Evolutionary conservation across 495 filamentous ascomycete species (phyloP), one percentile per base, ranked within the genome.

Genomic region (Penicillium canescens): DNA sequence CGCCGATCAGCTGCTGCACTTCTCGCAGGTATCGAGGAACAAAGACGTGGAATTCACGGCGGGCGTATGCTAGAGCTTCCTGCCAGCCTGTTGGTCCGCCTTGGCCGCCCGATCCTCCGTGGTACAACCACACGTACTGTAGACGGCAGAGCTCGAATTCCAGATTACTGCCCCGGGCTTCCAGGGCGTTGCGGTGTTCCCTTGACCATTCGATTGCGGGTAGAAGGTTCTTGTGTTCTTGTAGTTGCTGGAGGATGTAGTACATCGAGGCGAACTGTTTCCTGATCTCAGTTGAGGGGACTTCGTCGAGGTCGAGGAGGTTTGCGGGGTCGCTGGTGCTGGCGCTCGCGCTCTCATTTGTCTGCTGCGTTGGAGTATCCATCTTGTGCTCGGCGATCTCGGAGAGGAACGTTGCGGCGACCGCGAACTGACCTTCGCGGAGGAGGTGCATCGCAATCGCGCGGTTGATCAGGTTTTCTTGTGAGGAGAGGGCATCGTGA

Each of bases 391-490:
- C 55, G 4, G 69, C 40, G 38, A 76, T 72, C 40, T 96, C 92
- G 10, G 73, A 70, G 16, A 92, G 79, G 53, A 97, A 96, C 4
- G 87, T 90, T 4, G 84, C 78, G 3, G 92, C 92, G 1, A 96
- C 93, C 13, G 71, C 76, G 68, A 98, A 98, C 65, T 96, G 88
- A 34, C 94, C 94, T 75, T 98, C 95, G 20, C 94, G 86, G 14
- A 98, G 81, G 12, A 98, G 78, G 67, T 98, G 94, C 92, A 98
- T 96, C 3, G 89, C 90, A 50, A 98, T 94, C 18, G 94, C 94
- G 20, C 92, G 80, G 67, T 98, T 93, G 60, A 97, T 89, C 9
- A 96, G 80, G 34, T 80, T 71, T 5, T 86, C 76, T 54, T 95
- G 85, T 21, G 86, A 80, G 5, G 83, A 85, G 59, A 96, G 82